Evolutionary conservation across 306 rosid genomes (phyloP), one percentile per base, ranked within the genome.

Genomic region (Oxytropis ochrocephala): DNA sequence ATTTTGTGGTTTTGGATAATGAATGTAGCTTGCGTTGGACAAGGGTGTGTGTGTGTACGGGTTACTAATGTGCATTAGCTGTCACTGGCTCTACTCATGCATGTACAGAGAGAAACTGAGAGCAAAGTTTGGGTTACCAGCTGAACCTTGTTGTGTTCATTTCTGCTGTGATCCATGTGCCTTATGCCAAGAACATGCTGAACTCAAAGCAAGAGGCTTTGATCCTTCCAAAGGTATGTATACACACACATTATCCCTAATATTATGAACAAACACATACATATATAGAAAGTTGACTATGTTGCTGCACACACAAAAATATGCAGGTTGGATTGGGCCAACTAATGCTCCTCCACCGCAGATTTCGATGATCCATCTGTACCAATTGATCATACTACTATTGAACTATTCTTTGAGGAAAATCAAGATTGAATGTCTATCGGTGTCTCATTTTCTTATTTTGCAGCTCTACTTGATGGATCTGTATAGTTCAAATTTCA

Each of bases 161-260:
- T 77, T 8, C 42, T 77, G 80, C 54, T 80, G 82, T 32, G 67
- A 41, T 0, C 0, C 72, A 9, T 83, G 82, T 44, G 82, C 80
- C 10, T 73, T 83, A 7, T 83, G 85, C 73, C 85, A 83, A 69
- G 68, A 83, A 70, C 82, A 83, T 13, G 76, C 64, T 1, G 80
- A 83, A 48, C 80, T 83, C 5, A 80, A 80, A 65, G 69, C 71
- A 11, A 80, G 85, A 39, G 85, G 85, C 12, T 42, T 58, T n/a
- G 51, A 77, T 61, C 82, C 85, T 50, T 80, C 78, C 8, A 57
- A 44, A 58, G 84, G 85, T 66, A 48, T 8, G 3, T 10, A 1
- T 18, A 17, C 57, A 48, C 11, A 42, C 13, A 42, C 13, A 42
- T 5, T 42, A 42, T 30, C 33, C 33, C 33, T 30, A n/a, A n/a